Conservation (phyloP, 2,329 filamentous ascomycete genomes). For the Zarea fungicola region DNA sequence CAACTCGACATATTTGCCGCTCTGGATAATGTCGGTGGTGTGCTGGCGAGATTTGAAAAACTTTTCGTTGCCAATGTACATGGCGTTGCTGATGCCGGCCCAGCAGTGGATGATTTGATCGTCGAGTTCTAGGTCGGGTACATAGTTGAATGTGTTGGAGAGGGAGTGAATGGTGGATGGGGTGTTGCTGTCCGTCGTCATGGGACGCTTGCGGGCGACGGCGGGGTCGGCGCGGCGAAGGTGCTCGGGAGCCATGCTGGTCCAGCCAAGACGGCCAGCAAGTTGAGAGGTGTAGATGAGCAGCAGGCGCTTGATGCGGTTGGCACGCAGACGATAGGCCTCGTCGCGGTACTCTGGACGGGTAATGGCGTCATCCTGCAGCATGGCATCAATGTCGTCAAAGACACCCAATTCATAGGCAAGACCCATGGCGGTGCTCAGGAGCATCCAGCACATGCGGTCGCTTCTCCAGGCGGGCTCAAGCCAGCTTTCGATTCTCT, state of each 20-base stretch:
- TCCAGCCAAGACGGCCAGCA: slow-evolving; percentile 87
- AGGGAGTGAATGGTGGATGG: slow-evolving; percentile 55
- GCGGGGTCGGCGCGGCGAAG: slow-evolving; percentile 54
- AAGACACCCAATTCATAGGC: slow-evolving; percentile 95
- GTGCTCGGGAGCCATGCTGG: slow-evolving; percentile 80
- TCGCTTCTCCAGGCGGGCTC: slow-evolving; percentile 94
- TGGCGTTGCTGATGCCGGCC: slow-evolving; percentile 87
- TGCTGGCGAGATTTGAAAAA: slow-evolving; percentile 83
- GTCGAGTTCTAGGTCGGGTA: slow-evolving; percentile 61
- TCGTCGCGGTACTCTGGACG: slow-evolving; percentile 68
- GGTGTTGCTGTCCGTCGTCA: slow-evolving; percentile 52
- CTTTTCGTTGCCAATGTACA: slow-evolving; percentile 84
- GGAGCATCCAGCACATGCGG: slow-evolving; percentile 96
- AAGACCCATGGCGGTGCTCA: slow-evolving; percentile 84
- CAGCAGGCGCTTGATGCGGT: slow-evolving; percentile 78
- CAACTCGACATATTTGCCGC: slow-evolving; percentile 73
- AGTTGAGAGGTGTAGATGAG: slow-evolving; percentile 90
- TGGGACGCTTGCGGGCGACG: slow-evolving; percentile 44
- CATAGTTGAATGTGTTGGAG: slow-evolving; percentile 58
- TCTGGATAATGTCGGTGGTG: slow-evolving; percentile 84
- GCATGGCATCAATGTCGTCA: slow-evolving; percentile 73
- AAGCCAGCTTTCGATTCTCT: slow-evolving; percentile 89
- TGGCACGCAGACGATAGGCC: slow-evolving; percentile 68
- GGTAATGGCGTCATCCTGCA: slow-evolving; percentile 53
- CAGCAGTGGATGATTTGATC: slow-evolving; percentile 79